These are phyloP conservation scores for Umbellularia californica DNA, from an alignment of 164 flowering plant genomes.

Conservation along the genomic window DNA sequence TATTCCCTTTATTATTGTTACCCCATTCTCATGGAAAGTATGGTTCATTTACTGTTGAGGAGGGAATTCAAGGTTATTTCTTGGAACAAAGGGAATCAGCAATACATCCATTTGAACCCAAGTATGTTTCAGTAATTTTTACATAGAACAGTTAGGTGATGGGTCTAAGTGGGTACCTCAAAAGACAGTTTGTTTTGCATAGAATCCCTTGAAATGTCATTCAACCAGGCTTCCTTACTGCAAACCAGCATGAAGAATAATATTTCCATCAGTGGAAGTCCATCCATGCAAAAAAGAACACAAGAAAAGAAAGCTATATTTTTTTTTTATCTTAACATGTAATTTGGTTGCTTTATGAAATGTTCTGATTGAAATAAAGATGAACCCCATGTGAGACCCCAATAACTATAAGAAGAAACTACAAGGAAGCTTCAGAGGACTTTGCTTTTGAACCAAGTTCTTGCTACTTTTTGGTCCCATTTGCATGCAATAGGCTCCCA, in stretches of 20 bases:
- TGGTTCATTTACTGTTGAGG: too few species aligned
- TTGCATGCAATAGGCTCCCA: constrained; percentile 31
- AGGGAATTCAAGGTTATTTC: too few species aligned
- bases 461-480: constrained; percentile 27
- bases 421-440: constrained; percentile 38
- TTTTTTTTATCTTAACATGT: constrained; percentile 19
- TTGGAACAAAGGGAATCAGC: neutral
- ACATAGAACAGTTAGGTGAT: constrained; percentile 5
- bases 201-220: constrained; percentile 60
- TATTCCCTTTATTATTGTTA: too few species aligned
- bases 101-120: neutral
- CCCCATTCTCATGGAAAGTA: too few species aligned
- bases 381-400: constrained; percentile 46
- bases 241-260: constrained; percentile 47
- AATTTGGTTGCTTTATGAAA: constrained; percentile 20
- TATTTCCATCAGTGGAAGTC: constrained; percentile 57
- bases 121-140: neutral
- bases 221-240: constrained; percentile 88
- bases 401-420: constrained; percentile 27
- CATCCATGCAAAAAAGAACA: constrained; percentile 50
- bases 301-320: constrained; percentile 24
- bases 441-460: constrained; percentile 35
- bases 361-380: constrained; percentile 44
- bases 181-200: constrained; percentile 41
- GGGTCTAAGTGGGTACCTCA: constrained; percentile 51